Conservation (phyloP, 345 rosid species). For the Bretschneidera sinensis region DNA sequence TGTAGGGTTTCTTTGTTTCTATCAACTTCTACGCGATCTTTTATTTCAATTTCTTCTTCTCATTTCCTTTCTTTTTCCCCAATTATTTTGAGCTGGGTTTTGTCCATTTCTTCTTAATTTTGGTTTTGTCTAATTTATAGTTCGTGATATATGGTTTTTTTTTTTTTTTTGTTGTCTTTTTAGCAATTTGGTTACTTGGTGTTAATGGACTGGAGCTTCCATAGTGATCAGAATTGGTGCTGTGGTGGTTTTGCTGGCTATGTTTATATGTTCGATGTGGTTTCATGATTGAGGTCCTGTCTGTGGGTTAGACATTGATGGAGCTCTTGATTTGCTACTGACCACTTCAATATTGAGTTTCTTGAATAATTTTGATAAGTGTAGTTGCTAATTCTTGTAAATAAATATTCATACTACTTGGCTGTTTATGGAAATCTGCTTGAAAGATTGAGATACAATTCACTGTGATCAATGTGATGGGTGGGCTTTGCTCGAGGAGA, state of each 20-base stretch:
- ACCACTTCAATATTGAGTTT: conserved; percentile 8
- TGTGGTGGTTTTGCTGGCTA: conserved; percentile 27
- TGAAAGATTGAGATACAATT: conserved; percentile 20
- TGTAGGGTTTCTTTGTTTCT: conserved; percentile 17
- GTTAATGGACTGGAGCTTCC: conserved; percentile 49
- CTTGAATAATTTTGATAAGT: conserved; percentile 6
- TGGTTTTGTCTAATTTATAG: conserved; percentile 9
- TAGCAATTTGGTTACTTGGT: conserved; percentile 36
- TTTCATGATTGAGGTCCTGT: conserved; percentile 17
- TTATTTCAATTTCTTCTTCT: conserved; percentile 2
- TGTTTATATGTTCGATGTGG: conserved; percentile 11
- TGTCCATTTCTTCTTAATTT: conserved; percentile 15
- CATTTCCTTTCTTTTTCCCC: not conserved
- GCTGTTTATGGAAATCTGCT: conserved; percentile 36
- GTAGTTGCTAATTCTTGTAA: conserved; percentile 6
- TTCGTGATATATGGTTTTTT: conserved; percentile 14
- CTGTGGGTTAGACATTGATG: conserved; percentile 1
- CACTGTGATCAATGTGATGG: conserved; percentile 45
- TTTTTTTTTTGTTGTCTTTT: no score
- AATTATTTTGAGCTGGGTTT: conserved; percentile 10
- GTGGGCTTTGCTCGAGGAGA: conserved; percentile 98
- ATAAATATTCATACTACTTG: conserved; percentile 14
- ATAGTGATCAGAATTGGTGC: conserved; percentile 34
- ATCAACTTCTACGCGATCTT: conserved; percentile 3
- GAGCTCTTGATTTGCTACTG: not conserved